Base-by-base conservation (phyloP, 345 rosid genomes). In the Lagerstroemia speciosa region DNA sequence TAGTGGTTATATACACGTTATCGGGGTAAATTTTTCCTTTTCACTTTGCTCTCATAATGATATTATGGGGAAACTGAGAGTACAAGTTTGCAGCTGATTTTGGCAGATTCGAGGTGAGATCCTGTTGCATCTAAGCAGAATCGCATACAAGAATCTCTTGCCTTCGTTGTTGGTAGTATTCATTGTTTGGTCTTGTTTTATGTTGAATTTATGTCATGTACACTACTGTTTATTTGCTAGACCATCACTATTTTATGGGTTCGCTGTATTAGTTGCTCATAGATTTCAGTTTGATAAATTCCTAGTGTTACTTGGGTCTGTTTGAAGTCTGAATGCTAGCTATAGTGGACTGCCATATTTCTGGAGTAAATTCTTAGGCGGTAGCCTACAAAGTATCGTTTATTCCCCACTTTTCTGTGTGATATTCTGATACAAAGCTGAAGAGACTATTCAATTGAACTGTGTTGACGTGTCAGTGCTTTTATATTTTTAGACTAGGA, bases 121-220 rank as follows among this genome's bases (percentile, higher is more conserved):
- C 63, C 31, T 58, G 63, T 58, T 58, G 6, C 63, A 58, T 58
- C 31, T 27, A 27, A 58, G 63, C 63, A 58, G 33, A 58, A 58
- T 58, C 63, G 8, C 33, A 58, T 58, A 30, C 32, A 5, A 16
- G 32, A 27, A 58, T 58, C 63, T 58, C 30, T 58, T 27, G 34
- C 34, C 63, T 58, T 58, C 11, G 16, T 27, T 26, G 34, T 11
- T 58, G 63, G 33, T 27, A 58, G 33, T 58, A 26, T 27, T 29
- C 34, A n/a, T n/a, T n/a, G n/a, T 30, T 58, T 58, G 63, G 29
- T 11, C 14, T 58, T 27, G 63, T 30, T n/a, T 1, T 58, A 20
- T 58, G 10, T 22, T n/a, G 60, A 53, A 53, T n/a, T 53, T 53
- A 53, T 53, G 58, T 8, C 8, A 6, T n/a, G 58, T 29, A 52